Base-by-base conservation (phyloP, 495 filamentous ascomycete genomes). In the Zalerion maritima region DNA sequence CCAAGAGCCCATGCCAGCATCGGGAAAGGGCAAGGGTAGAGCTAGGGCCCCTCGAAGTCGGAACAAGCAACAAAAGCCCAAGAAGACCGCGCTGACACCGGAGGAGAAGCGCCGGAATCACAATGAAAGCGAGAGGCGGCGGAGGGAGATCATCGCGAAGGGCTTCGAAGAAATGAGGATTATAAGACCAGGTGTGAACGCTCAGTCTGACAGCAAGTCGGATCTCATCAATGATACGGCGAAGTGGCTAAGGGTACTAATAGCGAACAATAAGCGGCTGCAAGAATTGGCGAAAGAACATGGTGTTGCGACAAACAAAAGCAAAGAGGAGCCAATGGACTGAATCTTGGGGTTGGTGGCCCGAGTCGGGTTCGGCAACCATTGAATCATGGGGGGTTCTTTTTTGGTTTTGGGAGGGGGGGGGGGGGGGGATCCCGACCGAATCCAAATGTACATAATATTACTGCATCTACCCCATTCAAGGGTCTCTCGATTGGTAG, bases 61-160 rank as follows among this genome's bases (percentile, higher is more conserved):
- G 3, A 39, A 38, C 13, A 54, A 51, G 30, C 40, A 45, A 14
- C 41, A 45, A 12, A 48, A 45, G 14, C 41, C 45, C 8, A 33
- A 37, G 18, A 49, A 30, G 26, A 19, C 37, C 5, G 38, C 37
- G 6, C 62, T 94, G 16, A 75, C 75, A 0, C 80, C 85, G 35
- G 75, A 78, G 32, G 76, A 93, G 48, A 92, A 89, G 54, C 61
- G 82, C 22, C 73, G 72, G 36, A 91, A 93, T 37, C 85, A 94
- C 48, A 91, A 92, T 41, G 62, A 70, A 28, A 91, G 83, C 20
- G 85, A 94, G 50, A 78, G 89, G 51, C 86, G 85, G 47, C 71
- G 85, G 24, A 67, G 85, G 29, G 75, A 76, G 18, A 54, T 78
- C 13, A 91, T 92, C 41, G 69, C 78, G 42, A 61, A 78, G 37